phyloP scores from a whole-genome alignment of 2,329 filamentous ascomycete species.

The Fusarium xyrophilum region DNA sequence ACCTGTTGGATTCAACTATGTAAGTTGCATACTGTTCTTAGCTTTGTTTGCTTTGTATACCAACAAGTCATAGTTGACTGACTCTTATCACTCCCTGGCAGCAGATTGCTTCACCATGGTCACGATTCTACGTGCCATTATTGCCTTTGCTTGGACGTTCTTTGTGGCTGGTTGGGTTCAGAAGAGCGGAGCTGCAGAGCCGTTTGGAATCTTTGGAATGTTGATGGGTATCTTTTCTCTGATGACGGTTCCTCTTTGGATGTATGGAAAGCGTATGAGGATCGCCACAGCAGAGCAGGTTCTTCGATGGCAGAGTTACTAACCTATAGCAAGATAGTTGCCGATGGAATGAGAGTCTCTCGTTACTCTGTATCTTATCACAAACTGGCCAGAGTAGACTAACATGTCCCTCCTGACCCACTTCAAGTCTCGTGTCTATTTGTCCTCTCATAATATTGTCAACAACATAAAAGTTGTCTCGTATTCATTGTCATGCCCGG shows the following conservation, averaged over 20 bases:
- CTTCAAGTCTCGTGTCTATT: not conserved
- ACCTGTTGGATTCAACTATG: constrained; percentile 51
- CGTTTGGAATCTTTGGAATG: constrained; percentile 54
- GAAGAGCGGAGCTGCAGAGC: constrained; percentile 51
- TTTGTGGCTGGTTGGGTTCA: constrained; percentile 59
- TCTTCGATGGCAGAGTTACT: constrained; percentile 17
- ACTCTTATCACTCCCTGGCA: constrained; percentile 55
- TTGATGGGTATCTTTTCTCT: constrained; percentile 47
- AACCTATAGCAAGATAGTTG: rapidly evolving
- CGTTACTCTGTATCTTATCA: not conserved
- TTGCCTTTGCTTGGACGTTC: constrained; percentile 62
- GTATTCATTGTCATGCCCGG: not conserved
- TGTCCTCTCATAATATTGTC: not conserved
- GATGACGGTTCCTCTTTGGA: constrained; percentile 46
- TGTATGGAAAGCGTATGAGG: constrained; percentile 48
- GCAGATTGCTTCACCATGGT: constrained; percentile 63
- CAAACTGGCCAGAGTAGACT: too few species aligned
- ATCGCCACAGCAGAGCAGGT: constrained; percentile 43
- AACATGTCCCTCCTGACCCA: not conserved
- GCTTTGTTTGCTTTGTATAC: rapidly evolving
- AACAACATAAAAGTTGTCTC: not conserved
- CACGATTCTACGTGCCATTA: constrained; percentile 55
- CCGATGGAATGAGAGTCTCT: not conserved
- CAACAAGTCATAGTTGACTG: constrained; percentile 51
- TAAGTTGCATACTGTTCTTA: constrained; percentile 26